Percentiles rank a stretch among this genome's conserved stretches.
These are phyloP conservation scores for Aspergillus funiculosus DNA, from an alignment of 495 filamentous ascomycete genomes.

Conservation along the genomic window DNA sequence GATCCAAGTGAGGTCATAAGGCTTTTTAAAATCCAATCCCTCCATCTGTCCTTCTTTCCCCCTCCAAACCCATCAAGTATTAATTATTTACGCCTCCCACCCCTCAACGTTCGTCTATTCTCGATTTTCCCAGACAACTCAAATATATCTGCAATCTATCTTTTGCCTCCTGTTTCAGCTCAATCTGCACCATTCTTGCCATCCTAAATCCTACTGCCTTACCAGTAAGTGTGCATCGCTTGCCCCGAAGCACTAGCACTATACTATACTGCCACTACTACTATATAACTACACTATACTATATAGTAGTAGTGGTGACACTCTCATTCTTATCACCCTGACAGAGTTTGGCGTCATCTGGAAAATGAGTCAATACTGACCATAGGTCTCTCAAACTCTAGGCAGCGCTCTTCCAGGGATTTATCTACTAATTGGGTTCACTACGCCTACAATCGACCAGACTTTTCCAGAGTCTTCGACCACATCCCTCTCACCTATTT, in stretches of 20 bases:
- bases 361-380: constrained; percentile 8
- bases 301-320: too few species aligned
- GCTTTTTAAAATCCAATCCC: too few species aligned
- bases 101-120: too few species aligned
- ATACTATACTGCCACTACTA: neutral
- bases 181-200: too few species aligned
- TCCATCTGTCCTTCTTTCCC: too few species aligned
- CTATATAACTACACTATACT: neutral
- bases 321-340: constrained; percentile 6
- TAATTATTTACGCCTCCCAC: too few species aligned
- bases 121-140: too few species aligned
- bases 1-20: too few species aligned
- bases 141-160: too few species aligned
- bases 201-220: neutral
- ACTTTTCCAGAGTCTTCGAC: constrained; percentile 10
- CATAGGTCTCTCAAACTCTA: neutral
- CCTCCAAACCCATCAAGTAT: too few species aligned
- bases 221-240: neutral
- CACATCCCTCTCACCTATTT: too few species aligned
- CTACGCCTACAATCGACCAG: constrained; percentile 1
- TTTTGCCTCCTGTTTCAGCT: too few species aligned
- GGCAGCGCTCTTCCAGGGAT: neutral
- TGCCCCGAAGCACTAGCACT: constrained; percentile 1
- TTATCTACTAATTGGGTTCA: constrained; percentile 5
- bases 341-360: constrained; percentile 4